Conservation (phyloP, 2,329 filamentous ascomycete genomes). For the Cordyceps cateniannulata region DNA sequence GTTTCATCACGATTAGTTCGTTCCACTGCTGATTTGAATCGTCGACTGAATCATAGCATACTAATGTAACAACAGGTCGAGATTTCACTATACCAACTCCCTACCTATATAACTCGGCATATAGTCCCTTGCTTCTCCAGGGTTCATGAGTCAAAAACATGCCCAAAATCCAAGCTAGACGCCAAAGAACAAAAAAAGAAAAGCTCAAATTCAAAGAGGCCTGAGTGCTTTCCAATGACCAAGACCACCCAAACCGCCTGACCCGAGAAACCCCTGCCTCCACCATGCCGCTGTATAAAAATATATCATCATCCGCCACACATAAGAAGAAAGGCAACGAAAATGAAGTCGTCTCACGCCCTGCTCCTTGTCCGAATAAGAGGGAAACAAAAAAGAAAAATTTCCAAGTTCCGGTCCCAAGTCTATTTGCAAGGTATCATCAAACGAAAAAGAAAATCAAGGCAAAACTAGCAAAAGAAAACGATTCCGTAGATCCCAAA, state of each 20-base stretch:
- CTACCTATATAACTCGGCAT: not conserved
- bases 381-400: not conserved
- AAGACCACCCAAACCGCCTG: no score
- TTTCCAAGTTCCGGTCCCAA: not conserved
- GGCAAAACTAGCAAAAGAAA: not conserved
- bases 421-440: constrained; percentile 11
- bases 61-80: not conserved
- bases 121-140: not conserved
- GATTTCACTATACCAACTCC: not conserved
- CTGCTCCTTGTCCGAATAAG: not conserved
- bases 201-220: no score
- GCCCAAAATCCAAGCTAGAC: not conserved
- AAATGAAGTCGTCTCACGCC: not conserved
- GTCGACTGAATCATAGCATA: not conserved
- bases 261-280: no score
- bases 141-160: not conserved
- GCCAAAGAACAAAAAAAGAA: no score
- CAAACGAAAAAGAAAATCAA: constrained; percentile 5
- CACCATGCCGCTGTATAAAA: not conserved
- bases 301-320: not conserved
- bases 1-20: not conserved
- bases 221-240: no score
- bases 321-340: not conserved
- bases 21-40: not conserved
- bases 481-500: not conserved